A percentile compares a stretch with the other conserved stretches of the same genome.
Evolutionary conservation across 805 yeast genomes (phyloP).

Genomic region (Yamadazyma sp.): DNA sequence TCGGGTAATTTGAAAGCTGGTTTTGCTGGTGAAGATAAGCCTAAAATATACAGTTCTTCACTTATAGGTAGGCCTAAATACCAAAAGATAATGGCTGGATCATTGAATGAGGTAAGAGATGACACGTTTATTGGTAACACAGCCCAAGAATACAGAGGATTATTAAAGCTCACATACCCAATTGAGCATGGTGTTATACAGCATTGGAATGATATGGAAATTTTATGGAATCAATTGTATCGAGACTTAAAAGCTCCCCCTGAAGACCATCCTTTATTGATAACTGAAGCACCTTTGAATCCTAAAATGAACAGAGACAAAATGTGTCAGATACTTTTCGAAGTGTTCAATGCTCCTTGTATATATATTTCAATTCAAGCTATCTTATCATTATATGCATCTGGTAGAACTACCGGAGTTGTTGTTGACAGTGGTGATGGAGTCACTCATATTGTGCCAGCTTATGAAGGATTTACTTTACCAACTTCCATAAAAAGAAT

Average conservation of each 20-base stretch:
- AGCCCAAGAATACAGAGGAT: constrained; percentile 76
- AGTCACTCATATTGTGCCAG: constrained; percentile 82
- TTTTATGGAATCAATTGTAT: constrained; percentile 70
- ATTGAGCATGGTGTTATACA: constrained; percentile 73
- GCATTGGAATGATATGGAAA: constrained; percentile 87
- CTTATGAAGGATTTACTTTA: constrained; percentile 82
- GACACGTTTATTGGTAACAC: constrained; percentile 71
- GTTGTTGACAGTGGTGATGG: constrained; percentile 95
- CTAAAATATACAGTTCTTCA: constrained; percentile 61
- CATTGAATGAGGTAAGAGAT: constrained; percentile 34
- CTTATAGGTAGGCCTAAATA: constrained; percentile 83
- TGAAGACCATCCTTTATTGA: constrained; percentile 82
- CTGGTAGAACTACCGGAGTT: constrained; percentile 88
- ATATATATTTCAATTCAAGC: constrained; percentile 72
- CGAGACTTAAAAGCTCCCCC: constrained; percentile 54
- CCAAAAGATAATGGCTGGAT: constrained; percentile 70
- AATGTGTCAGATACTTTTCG: constrained; percentile 66
- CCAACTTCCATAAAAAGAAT: constrained; percentile 69
- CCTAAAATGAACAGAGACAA: constrained; percentile 59
- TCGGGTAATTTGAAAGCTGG: constrained; percentile 86
- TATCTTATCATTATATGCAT: constrained; percentile 77
- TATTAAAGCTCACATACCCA: constrained; percentile 70
- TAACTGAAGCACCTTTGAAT: constrained; percentile 88
- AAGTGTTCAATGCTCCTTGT: constrained; percentile 73
- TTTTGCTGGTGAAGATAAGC: constrained; percentile 87